phyloP scores from a whole-genome alignment of 495 filamentous ascomycete species.

The Rhypophila decipiens region DNA sequence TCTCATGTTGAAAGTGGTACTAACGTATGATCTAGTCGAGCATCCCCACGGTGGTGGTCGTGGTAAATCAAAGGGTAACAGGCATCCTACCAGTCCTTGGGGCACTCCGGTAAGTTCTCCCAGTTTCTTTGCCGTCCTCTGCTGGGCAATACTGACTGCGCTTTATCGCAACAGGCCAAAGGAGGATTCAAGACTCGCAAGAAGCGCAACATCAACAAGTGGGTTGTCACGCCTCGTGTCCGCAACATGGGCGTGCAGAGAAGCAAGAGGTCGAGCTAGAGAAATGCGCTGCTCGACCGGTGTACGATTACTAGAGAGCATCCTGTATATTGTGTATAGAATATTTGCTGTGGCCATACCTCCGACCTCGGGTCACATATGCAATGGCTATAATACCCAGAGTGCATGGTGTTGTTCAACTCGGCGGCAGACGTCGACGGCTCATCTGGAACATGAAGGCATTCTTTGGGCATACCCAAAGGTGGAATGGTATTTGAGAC shows the following conservation, averaged over 20 bases:
- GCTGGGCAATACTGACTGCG: slow-evolving; percentile 24
- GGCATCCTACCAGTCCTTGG: slow-evolving; percentile 90
- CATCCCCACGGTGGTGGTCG: slow-evolving; percentile 98
- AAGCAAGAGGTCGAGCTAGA: slow-evolving; percentile 37
- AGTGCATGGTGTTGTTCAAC: too few relatives aligned
- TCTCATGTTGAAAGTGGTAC: background rate
- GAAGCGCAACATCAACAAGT: slow-evolving; percentile 68
- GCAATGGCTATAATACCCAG: too few relatives aligned
- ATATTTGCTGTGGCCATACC: too few relatives aligned
- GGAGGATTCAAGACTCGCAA: slow-evolving; percentile 92
- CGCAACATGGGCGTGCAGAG: slow-evolving; percentile 72
- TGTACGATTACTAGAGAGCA: slow-evolving; percentile 7
- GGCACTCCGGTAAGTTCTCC: slow-evolving; percentile 75
- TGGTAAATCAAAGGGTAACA: slow-evolving; percentile 98
- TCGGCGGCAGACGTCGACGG: too few relatives aligned
- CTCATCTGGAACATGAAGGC: too few relatives aligned
- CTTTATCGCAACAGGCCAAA: slow-evolving; percentile 70
- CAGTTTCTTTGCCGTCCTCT: slow-evolving; percentile 3
- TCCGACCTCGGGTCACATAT: too few relatives aligned
- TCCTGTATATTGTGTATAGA: slow-evolving; percentile 23
- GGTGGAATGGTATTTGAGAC: too few relatives aligned
- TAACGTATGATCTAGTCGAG: slow-evolving; percentile 50
- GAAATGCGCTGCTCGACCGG: slow-evolving; percentile 6
- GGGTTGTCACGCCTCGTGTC: slow-evolving; percentile 65
- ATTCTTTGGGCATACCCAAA: too few relatives aligned